A percentile compares a stretch with the other conserved stretches of the same genome.
Evolutionary conservation across 2,329 filamentous ascomycete genomes (phyloP).

Genomic region (Alternaria hordeiaustralica): DNA sequence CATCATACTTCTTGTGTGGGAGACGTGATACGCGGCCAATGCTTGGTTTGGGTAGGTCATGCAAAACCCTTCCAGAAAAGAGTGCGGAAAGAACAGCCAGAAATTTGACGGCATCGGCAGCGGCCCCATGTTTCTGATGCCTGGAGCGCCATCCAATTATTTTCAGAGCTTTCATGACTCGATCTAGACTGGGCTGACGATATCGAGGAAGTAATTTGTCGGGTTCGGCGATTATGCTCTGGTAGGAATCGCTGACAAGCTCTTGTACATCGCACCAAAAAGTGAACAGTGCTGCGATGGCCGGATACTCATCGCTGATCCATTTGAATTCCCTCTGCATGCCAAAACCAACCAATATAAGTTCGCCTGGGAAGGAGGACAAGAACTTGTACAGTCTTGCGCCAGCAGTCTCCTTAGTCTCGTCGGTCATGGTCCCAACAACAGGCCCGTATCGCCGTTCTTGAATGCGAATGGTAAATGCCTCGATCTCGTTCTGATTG

Average conservation of each 20-base stretch:
- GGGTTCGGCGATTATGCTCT: background rate
- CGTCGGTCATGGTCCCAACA: background rate
- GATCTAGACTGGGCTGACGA: background rate
- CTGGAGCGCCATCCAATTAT: background rate
- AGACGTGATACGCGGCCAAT: background rate
- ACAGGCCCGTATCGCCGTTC: background rate
- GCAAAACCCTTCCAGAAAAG: background rate
- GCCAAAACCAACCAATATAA: background rate
- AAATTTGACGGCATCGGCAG: background rate
- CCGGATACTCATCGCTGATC: background rate
- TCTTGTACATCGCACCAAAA: background rate
- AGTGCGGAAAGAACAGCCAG: background rate
- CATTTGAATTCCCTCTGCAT: background rate
- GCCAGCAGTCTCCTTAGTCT: background rate
- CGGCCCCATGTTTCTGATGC: background rate
- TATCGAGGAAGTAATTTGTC: background rate
- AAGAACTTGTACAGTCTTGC: background rate
- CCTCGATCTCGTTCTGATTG: background rate
- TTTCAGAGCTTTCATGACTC: background rate
- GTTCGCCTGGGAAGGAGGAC: background rate
- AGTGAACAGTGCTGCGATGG: background rate
- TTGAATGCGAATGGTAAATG: background rate
- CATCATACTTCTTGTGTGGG: background rate
- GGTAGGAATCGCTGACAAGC: background rate
- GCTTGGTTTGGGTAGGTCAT: background rate